These are phyloP conservation scores for Diacronema lutheri DNA, from an alignment of 78 protist species.

Conservation along the genomic window DNA sequence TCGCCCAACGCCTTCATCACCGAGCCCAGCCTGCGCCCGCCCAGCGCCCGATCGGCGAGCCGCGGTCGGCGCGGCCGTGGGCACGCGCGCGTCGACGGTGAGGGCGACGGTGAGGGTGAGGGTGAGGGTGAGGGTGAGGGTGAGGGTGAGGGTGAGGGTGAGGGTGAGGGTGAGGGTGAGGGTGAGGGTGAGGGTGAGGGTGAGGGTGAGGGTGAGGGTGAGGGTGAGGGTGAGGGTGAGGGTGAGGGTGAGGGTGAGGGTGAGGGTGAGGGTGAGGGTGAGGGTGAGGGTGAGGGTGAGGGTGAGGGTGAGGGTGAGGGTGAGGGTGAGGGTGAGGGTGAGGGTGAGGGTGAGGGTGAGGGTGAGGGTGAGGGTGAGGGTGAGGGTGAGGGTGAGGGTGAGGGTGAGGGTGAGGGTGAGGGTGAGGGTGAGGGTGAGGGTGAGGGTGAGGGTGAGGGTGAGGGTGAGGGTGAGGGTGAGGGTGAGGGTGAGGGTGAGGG, in stretches of 20 bases:
- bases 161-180: constrained; percentile 23
- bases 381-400: constrained; percentile 19
- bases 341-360: constrained; percentile 23
- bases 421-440: constrained; percentile 39
- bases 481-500: constrained; percentile 39
- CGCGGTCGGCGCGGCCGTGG: too few relatives aligned
- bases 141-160: constrained; percentile 19
- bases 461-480: constrained; percentile 23
- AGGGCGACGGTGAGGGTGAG: constrained; percentile 38
- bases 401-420: constrained; percentile 23
- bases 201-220: constrained; percentile 19
- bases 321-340: constrained; percentile 19
- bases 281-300: constrained; percentile 23
- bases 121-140: constrained; percentile 38
- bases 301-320: constrained; percentile 39
- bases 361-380: constrained; percentile 39
- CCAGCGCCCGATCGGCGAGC: too few relatives aligned
- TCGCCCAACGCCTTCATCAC: constrained; percentile 57
- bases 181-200: constrained; percentile 39
- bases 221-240: constrained; percentile 23
- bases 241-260: constrained; percentile 39
- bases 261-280: constrained; percentile 19
- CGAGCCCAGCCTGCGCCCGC: too few relatives aligned
- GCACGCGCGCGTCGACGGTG: not conserved
- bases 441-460: constrained; percentile 19